Evolutionary conservation across 1,139 yeast genomes (phyloP), one percentile per base, ranked within the genome.

Genomic region (Nakaseomyces uthaithaninus): DNA sequence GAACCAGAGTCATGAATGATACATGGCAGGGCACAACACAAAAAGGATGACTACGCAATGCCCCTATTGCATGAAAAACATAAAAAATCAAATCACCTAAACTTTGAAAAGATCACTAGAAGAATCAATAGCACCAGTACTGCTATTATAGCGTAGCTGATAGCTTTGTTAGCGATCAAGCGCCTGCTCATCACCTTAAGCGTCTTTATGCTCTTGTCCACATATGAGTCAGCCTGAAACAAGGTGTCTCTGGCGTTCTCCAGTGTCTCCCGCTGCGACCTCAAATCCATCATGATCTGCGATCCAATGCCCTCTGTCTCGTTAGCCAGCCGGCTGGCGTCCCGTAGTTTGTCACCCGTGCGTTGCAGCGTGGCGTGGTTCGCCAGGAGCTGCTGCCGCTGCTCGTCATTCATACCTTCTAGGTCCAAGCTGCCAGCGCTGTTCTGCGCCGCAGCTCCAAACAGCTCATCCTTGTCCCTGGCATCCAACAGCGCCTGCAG

Each of bases 261-360:
- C 40, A 93, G 76, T 56, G 94, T 97, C 55, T 93, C 98, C 44
- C 98, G 71, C 65, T 93, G 99, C 16, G 94, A 81, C 45, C 96
- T 71, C 51, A 93, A 68, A 60, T 91, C 95, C 55, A 80, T 80
- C 62, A 93, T 72, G 42, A 93, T 91, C 50, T 84, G 83, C 8
- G 96, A 86, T 1, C 99, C 99, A 40, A 93, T 77, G 35, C 72
- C 71, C 60, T 91, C 98, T 0, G 98, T 89, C 54, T 93, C 98
- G 43, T 83, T 69, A 3, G 98, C 98, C 4, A 89, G 69, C 48
- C 97, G 71, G 50, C 91, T 94, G 30, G 94, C 82, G 36, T 91
- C 96, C 46, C 82, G 73, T 42, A 93, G 69, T 53, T 95, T 71
- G 50, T 87, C 93, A 1, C 87, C 75, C 1, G 94, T 76, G 49